Evolutionary conservation across 1,284 basidiomycete species (phyloP), one percentile per base, ranked within the genome.

Genomic region (Ganoderma leucocontextum): DNA sequence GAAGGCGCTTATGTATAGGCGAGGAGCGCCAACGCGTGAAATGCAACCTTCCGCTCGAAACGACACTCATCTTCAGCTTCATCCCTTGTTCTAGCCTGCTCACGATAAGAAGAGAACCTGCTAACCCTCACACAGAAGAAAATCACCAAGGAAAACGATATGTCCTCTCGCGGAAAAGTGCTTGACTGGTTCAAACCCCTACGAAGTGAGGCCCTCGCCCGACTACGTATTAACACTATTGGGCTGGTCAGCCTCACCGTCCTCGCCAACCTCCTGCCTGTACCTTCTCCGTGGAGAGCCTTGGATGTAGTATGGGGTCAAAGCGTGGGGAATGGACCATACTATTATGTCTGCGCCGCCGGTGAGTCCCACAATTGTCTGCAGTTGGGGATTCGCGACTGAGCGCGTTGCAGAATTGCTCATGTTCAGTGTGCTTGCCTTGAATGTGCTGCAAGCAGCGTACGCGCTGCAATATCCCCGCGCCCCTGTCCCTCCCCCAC

Each of bases 381-480:
- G 15, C 19, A 15, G 10, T 25, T 25, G 36, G 7, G 9, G 22
- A 61, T 22, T n/a, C n/a, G 36, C 47, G 22, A 25, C 38, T 49
- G 42, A 63, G 3, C 2, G 12, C 63, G 15, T 29, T 25, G 8
- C 70, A 89, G 89, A 90, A 75, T 75, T 85, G 9, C 75, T 78
- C 0, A 61, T 84, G 4, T 77, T 84, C 10, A 74, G 78, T 0
- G 72, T 89, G 33, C 79, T 88, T 39, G 73, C 73, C 2, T 80
- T 87, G 64, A 90, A 90, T 70, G 76, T 88, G 44, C 49, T 87
- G 39, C 86, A 90, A 74, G 82, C 83, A 2, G 73, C 80, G 2
- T 82, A 86, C 69, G 87, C 89, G 0, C 76, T 90, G 36, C 84
- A 81, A 63, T 89, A 88, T 70, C 88, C 89, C 13, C 83, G 84